phyloP scores from a whole-genome alignment of 1,284 basidiomycete species.

The Ustilago crameri region DNA sequence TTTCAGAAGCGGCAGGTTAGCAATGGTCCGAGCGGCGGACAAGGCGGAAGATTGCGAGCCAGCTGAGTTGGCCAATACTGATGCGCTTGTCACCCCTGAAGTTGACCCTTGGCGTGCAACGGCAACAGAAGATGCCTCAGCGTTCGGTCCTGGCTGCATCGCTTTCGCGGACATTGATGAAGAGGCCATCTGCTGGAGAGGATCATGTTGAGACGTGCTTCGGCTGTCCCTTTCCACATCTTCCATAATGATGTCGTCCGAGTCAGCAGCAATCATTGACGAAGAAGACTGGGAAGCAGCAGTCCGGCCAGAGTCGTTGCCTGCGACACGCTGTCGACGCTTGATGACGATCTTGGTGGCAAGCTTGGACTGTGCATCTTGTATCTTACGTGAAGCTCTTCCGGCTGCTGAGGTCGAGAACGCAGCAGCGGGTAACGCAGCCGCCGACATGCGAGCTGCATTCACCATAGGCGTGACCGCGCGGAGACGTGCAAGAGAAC shows the following conservation, averaged over 20 bases:
- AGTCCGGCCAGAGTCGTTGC: not conserved
- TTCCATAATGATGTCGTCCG: not conserved
- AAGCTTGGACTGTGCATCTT: constrained; percentile 17
- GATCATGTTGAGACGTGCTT: not conserved
- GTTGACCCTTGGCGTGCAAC: not conserved
- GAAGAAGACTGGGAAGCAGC: not conserved
- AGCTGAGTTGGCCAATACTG: not conserved
- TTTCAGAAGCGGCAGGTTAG: constrained; percentile 12
- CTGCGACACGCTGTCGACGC: constrained; percentile 3
- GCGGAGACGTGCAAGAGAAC: constrained; percentile 17
- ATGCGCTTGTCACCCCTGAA: not conserved
- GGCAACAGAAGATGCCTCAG: no score
- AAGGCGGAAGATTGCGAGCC: not conserved
- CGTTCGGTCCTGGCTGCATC: no score
- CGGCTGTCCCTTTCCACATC: not conserved
- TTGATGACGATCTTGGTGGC: constrained; percentile 27
- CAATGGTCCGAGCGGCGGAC: not conserved
- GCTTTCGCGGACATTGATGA: not conserved
- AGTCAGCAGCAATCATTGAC: not conserved
- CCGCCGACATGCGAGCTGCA: constrained; percentile 22
- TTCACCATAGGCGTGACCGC: constrained; percentile 27
- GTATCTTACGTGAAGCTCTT: constrained; percentile 6
- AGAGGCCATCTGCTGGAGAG: not conserved
- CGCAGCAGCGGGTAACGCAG: constrained; percentile 21
- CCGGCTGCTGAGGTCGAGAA: constrained; percentile 2